Base-by-base conservation (phyloP, 2,329 filamentous ascomycete species). In the Ophiosphaerella herpotricha region DNA sequence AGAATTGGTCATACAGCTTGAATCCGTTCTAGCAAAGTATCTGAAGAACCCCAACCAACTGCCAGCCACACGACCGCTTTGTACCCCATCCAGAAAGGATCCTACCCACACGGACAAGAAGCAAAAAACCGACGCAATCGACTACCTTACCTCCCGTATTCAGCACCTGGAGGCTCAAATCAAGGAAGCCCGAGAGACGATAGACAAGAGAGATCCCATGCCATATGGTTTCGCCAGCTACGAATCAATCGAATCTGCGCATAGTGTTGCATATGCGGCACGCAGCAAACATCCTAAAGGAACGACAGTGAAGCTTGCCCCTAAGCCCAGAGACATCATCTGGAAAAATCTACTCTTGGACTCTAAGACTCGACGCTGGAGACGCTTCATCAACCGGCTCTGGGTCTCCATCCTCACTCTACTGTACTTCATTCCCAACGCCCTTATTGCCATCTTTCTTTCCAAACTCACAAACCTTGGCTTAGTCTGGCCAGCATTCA, bases 151-250 rank as follows among this genome's bases (percentile, higher is more conserved):
- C 0, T 83, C 88, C 45, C 86, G 92, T 14, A 97, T 99, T 67
- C 85, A 86, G 60, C 82, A 87, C 40, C 80, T 99, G 32, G 93
- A 97, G 70, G 73, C 85, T 9, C 85, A 95, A 67, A 91, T 99
- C 74, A 90, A 89, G 67, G 85, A 94, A 55, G 88, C 92, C 1
- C 85, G 94, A 11, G 82, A 85, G 34, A 86, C 85, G 1, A 86
- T 99, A 7, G 93, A 97, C 74, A 91, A 87, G 71, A 86, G 92
- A 42, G 90, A 93, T 68, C 88, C 92, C 13, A 88, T 96, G 82
- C 82, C 90, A 0, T 99, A 92, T 67, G 94, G 94, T 0, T 99
- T 99, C 70, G 92, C 93, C 7, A 97, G 91, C 63, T 99, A 94
- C 75, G 86, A 93, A 36, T 87, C 87, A 36, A 95, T 99, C 47